Conservation (phyloP, 2,329 filamentous ascomycete genomes). For the Dryadomyces quercivorus region DNA sequence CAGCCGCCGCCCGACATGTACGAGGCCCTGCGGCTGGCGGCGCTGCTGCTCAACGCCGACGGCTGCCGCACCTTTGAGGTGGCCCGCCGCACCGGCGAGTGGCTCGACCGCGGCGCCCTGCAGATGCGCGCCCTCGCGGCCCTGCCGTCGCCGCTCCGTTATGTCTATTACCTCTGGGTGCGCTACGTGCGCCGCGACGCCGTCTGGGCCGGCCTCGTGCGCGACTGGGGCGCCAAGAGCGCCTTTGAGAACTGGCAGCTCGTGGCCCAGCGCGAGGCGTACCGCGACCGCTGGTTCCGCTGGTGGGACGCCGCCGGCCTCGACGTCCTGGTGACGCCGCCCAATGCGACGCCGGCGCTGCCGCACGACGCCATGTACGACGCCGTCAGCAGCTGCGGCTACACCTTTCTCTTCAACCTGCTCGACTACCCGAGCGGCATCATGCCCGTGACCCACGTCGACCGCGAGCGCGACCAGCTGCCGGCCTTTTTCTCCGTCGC, state of each 20-base stretch:
- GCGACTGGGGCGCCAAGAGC: conserved; percentile 60
- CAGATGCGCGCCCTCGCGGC: conserved; percentile 65
- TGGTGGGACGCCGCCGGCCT: conserved; percentile 68
- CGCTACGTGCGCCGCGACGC: conserved; percentile 66
- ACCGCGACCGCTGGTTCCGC: conserved; percentile 65
- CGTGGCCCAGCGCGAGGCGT: conserved; percentile 63
- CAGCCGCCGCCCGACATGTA: conserved; percentile 48
- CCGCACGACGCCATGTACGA: conserved; percentile 80
- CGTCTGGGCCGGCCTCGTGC: conserved; percentile 67
- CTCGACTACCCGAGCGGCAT: conserved; percentile 80
- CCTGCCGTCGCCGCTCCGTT: conserved; percentile 63
- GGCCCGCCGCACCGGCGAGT: conserved; percentile 65
- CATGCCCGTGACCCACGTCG: conserved; percentile 75
- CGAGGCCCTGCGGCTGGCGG: conserved; percentile 63
- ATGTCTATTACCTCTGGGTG: conserved; percentile 82
- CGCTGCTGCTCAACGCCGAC: conserved; percentile 72
- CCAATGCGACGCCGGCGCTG: conserved; percentile 80
- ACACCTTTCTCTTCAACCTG: conserved; percentile 88
- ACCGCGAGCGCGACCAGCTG: conserved; percentile 53
- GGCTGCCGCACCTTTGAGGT: conserved; percentile 70
- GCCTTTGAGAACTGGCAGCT: conserved; percentile 74
- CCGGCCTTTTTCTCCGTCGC: conserved; percentile 46
- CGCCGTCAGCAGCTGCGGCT: conserved; percentile 76
- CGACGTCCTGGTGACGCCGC: conserved; percentile 73
- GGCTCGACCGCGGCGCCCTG: conserved; percentile 63